Conservation (phyloP, 2,329 filamentous ascomycete species). For the Bipolaris gigantea region DNA sequence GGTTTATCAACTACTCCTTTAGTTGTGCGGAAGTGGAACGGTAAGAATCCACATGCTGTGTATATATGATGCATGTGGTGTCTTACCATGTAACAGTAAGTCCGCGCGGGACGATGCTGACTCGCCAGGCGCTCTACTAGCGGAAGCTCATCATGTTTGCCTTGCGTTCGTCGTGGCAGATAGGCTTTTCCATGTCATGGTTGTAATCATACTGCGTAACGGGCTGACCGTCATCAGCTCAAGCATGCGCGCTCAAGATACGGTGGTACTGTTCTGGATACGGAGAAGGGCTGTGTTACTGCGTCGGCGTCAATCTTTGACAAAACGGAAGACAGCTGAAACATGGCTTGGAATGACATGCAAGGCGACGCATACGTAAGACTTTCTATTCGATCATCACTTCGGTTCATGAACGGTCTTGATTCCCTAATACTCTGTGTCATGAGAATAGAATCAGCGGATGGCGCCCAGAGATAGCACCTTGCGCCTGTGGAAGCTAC, state of each 20-base stretch:
- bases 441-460: not conserved
- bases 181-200: not conserved
- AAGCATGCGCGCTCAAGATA: not conserved
- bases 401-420: not conserved
- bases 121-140: not conserved
- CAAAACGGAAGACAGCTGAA: not conserved
- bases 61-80: not conserved
- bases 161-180: not conserved
- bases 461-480: not conserved
- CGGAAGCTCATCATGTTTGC: not conserved
- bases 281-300: not conserved
- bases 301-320: not conserved
- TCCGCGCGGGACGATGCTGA: conserved; percentile 6
- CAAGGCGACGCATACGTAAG: not conserved
- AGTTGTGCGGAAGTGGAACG: not conserved
- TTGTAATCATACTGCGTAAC: not conserved
- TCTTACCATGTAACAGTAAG: not conserved
- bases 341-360: not conserved
- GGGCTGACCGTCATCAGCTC: not conserved
- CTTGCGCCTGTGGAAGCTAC: not conserved
- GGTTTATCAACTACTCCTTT: not conserved
- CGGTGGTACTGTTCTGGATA: not conserved
- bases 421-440: not conserved
- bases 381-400: not conserved
- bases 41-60: not conserved